phyloP scores from a whole-genome alignment of 768 basidiomycete species.

The Auricularia cornea region DNA sequence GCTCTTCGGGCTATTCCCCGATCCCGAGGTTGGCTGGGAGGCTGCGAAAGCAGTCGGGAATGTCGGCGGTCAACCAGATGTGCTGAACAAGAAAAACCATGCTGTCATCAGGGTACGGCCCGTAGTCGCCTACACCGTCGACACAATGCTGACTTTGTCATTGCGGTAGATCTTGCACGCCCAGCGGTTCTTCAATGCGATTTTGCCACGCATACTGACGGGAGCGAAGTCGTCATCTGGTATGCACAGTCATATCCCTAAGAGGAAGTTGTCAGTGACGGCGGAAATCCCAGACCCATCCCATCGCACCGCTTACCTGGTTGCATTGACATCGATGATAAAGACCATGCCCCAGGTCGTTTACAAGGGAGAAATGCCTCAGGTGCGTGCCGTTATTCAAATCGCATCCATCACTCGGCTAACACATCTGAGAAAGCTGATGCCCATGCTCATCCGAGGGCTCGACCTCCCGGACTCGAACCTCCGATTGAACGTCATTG shows the following conservation, averaged over 20 bases:
- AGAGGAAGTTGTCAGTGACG: background rate
- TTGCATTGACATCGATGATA: conserved; percentile 76
- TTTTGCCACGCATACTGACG: conserved; percentile 66
- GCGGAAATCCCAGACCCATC: conserved; percentile 41
- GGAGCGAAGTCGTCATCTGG: conserved; percentile 52
- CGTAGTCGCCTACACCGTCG: background rate
- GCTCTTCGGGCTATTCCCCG: conserved; percentile 64
- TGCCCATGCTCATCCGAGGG: conserved; percentile 81
- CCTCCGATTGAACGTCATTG: conserved; percentile 73
- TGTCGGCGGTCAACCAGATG: conserved; percentile 45
- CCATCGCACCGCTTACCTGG: conserved; percentile 62
- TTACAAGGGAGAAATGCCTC: conserved; percentile 60
- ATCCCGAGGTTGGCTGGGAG: conserved; percentile 53
- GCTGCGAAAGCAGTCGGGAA: conserved; percentile 72
- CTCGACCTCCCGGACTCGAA: conserved; percentile 67
- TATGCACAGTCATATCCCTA: conserved; percentile 23
- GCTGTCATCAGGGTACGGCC: conserved; percentile 61
- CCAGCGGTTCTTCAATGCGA: conserved; percentile 63
- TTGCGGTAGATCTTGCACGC: conserved; percentile 65
- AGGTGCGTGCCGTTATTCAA: conserved; percentile 35
- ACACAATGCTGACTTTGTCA: background rate
- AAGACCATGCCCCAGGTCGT: conserved; percentile 69
- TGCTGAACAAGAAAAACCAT: conserved; percentile 71
- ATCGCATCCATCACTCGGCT: background rate
- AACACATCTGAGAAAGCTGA: conserved; percentile 44